A percentile compares a stretch with the other conserved stretches of the same genome.
phyloP scores from a whole-genome alignment of 768 basidiomycete genomes.

The Psilocybe tampanensis region DNA sequence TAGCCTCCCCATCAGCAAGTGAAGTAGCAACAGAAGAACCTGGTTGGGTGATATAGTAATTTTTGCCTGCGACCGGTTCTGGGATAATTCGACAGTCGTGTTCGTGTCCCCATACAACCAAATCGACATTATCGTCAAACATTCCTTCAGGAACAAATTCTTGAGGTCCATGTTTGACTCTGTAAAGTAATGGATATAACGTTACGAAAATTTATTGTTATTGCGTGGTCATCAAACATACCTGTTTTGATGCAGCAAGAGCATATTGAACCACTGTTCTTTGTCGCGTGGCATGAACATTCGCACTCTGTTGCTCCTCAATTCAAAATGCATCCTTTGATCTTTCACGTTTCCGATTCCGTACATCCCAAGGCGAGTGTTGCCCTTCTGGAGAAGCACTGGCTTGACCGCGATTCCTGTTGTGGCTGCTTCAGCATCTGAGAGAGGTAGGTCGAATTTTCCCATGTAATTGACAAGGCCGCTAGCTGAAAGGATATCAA shows the following conservation, averaged over 20 bases:
- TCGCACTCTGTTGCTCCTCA: conserved; percentile 88
- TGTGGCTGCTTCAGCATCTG: conserved; percentile 64
- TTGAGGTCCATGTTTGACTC: conserved; percentile 93
- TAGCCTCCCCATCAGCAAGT: conserved; percentile 88
- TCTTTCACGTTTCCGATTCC: conserved; percentile 98
- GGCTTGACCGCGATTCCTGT: conserved; percentile 87
- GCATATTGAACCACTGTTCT: conserved; percentile 92
- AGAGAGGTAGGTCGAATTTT: conserved; percentile 81
- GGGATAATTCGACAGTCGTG: conserved; percentile 95
- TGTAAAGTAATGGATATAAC: too few relatives aligned
- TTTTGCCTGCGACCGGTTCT: conserved; percentile 88
- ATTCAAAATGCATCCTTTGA: conserved; percentile 94
- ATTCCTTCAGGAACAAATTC: conserved; percentile 94
- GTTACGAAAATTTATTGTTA: not conserved
- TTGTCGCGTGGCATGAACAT: conserved; percentile 97
- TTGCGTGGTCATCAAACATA: conserved; percentile 32
- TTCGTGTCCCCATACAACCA: conserved; percentile 98
- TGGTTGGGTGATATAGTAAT: conserved; percentile 91
- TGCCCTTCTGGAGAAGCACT: conserved; percentile 88
- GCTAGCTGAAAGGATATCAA: conserved; percentile 92
- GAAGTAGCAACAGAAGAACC: conserved; percentile 96
- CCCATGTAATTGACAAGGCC: conserved; percentile 98
- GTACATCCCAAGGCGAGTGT: conserved; percentile 86
- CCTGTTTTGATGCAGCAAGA: conserved; percentile 97
- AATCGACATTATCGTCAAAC: conserved; percentile 93